Base-by-base conservation (phyloP, 2,329 filamentous ascomycete genomes). In the Celoporthe dispersa region DNA sequence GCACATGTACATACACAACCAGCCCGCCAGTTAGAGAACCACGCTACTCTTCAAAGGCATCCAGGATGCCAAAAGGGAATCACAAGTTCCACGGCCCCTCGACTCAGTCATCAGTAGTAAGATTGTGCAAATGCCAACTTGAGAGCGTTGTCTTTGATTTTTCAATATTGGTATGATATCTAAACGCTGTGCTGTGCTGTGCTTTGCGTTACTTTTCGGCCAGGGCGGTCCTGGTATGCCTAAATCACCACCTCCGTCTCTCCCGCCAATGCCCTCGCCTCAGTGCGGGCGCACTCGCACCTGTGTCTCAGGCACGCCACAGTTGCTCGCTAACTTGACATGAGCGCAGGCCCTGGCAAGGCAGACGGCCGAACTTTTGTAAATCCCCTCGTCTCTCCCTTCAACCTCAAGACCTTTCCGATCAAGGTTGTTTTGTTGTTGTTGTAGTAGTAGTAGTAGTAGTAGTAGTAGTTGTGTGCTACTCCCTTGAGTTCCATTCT, bases 101-200 rank as follows among this genome's bases (percentile, higher is more conserved):
- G n/a, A n/a, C n/a, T n/a, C 53, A 48, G 22, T 7, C 19, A 48
- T 22, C 16, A 22, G 44, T 16, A 48, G 14, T 9, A 22, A 8
- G 28, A 31, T 33, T n/a, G 22, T 16, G 6, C 19, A 35, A 39
- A 9, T 2, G 37, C 35, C 9, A 37, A 11, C 37, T 39, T 37
- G 11, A 39, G 37, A 39, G 67, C 68, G 71, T 73, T 76, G 74
- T 73, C 68, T 75, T 73, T 73, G 68, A 74, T 75, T 76, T 76
- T 73, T 62, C 35, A 16, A 39, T 62, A 61, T 64, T 63, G 64
- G 53, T 64, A 33, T 60, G 28, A 37, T 66, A 64, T 69, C 63
- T 69, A 57, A 69, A 59, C 55, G 67, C 60, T 65, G 64, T 57
- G 64, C 63, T 64, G 14, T 39, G 28, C 33, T 28, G 25, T 41